A percentile compares a stretch with the other conserved stretches of the same genome.
phyloP scores from a whole-genome alignment of 345 rosid species.

The Garcia nutans region DNA sequence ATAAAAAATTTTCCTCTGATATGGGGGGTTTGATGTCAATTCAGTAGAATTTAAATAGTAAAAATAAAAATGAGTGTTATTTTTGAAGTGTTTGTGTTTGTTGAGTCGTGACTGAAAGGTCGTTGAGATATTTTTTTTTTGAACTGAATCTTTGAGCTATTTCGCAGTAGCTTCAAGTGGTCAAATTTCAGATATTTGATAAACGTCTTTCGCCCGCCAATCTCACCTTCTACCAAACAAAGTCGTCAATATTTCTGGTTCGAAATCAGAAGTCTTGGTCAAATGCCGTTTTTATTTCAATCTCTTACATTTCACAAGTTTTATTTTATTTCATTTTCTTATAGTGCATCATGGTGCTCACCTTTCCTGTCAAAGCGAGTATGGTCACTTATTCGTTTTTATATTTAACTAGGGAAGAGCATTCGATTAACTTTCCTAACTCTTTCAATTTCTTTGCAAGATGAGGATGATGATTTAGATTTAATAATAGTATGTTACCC shows the following conservation, averaged over 20 bases:
- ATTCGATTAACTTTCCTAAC: background rate
- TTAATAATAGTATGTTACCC: background rate
- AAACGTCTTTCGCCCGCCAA: background rate
- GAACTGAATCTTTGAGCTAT: background rate
- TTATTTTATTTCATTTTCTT: no score
- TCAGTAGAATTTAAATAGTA: no score
- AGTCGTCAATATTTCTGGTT: no score
- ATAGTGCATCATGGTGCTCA: background rate
- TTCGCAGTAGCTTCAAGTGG: constrained; percentile 5
- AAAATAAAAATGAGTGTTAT: no score
- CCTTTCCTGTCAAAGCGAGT: background rate
- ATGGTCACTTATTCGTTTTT: background rate
- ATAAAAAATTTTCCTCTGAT: no score
- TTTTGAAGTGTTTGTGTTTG: background rate
- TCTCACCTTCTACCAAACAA: background rate
- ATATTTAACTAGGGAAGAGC: background rate
- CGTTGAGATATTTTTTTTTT: background rate
- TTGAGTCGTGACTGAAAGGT: no score
- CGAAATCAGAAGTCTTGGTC: constrained; percentile 15
- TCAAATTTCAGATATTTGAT: background rate
- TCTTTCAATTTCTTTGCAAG: background rate
- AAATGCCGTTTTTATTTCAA: background rate
- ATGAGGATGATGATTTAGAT: background rate
- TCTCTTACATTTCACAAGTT: background rate
- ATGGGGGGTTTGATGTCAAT: no score